Evolutionary conservation across 352 stramenopile genomes (phyloP), one percentile per base, ranked within the genome.

Genomic region (Globisporangium polare): DNA sequence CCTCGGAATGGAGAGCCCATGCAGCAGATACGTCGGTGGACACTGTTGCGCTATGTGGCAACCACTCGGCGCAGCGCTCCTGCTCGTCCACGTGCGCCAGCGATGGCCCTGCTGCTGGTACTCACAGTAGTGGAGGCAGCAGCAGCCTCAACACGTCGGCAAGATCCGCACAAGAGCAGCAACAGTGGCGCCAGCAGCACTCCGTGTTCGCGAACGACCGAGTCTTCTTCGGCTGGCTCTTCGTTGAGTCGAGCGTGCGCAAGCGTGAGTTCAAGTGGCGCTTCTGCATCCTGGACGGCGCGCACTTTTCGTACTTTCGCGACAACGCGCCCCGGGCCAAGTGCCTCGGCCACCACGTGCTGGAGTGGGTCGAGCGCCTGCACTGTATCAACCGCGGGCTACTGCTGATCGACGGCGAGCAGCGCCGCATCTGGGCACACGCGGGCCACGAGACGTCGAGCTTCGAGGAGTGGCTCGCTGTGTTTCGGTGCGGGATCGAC

Each of bases 281-380:
- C 20, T 84, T 71, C 55, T 84, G 75, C 37, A 55, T 84, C 43
- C 65, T 84, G 6, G 68, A 84, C 53, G 73, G 68, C 51, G 54
- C 67, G 5, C 50, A 49, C 22, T 67, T 81, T 35, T 66, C 68
- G 20, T 67, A 73, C 20, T 78, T 72, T 27, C 53, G 57, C 20
- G 61, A 65, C 50, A 62, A 66, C 50, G 2, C 35, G 22, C 39
- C 41, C 27, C 26, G 33, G n/a, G 58, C 65, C 12, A 46, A 52
- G 9, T 53, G 58, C 15, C 47, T 73, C 15, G 46, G 33, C 1
- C 51, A 65, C 56, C 57, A 68, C 47, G 29, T 59, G 9, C 58
- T 81, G 17, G 52, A 53, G 1, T 58, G 55, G n/a, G 75, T 78
- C 15, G 66, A 82, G 53, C 71, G 75, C 12, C 63, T 84, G 33